Evolutionary conservation across 192 early-diverging fungal genomes (phyloP).

Genomic region (Coemansia sp.): DNA sequence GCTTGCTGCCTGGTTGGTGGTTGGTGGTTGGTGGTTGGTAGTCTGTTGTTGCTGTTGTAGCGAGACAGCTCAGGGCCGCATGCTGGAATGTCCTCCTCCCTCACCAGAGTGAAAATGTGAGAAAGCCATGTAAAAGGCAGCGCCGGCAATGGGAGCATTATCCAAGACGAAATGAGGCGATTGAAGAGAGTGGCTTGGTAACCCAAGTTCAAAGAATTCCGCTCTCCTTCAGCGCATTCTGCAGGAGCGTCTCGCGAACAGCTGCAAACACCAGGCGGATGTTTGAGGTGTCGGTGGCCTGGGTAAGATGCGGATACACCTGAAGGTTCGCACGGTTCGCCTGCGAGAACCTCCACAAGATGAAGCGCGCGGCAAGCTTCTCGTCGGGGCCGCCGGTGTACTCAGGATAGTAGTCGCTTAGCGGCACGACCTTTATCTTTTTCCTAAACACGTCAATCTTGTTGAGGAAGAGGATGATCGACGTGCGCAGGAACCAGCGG

Average conservation of each 20-base stretch:
- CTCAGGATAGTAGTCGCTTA: slow-evolving; percentile 86
- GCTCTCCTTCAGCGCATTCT: slow-evolving; percentile 78
- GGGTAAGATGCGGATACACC: slow-evolving; percentile 86
- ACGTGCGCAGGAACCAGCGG: slow-evolving; percentile 88
- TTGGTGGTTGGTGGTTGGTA: too few relatives aligned
- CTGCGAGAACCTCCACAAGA: slow-evolving; percentile 86
- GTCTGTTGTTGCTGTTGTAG: too few relatives aligned
- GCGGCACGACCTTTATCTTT: slow-evolving; percentile 75
- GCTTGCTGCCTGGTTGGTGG: too few relatives aligned
- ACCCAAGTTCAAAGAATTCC: slow-evolving; percentile 66
- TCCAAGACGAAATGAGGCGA: too few relatives aligned
- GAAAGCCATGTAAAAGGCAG: too few relatives aligned
- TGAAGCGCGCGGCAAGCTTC: slow-evolving; percentile 83
- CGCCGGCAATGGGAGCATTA: too few relatives aligned
- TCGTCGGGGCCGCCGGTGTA: slow-evolving; percentile 76
- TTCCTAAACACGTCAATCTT: slow-evolving; percentile 87
- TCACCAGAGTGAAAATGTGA: too few relatives aligned
- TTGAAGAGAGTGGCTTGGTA: too few relatives aligned
- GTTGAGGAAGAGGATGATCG: slow-evolving; percentile 93
- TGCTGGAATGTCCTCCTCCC: too few relatives aligned
- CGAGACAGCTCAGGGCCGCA: too few relatives aligned
- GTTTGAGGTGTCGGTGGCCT: slow-evolving; percentile 91
- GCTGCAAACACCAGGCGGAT: slow-evolving; percentile 88
- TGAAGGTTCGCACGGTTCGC: slow-evolving; percentile 78
- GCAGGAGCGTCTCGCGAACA: slow-evolving; percentile 89